Percentiles rank a stretch among this genome's conserved stretches.
Conservation (phyloP, 371 early-diverging fungal genomes). For the Mucor velutinosus region DNA sequence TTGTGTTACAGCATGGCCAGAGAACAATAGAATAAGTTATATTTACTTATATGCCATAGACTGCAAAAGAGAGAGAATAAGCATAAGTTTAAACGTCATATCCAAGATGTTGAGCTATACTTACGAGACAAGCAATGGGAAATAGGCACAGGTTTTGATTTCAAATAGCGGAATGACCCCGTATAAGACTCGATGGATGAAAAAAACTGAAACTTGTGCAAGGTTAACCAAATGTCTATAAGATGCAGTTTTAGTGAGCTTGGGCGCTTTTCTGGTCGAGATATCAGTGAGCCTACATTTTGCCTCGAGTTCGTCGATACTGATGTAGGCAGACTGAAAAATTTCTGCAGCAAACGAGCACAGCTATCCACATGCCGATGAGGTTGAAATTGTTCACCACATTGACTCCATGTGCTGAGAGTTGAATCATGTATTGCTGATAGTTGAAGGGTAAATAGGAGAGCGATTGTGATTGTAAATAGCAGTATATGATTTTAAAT, state of each 20-base stretch:
- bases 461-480: not conserved
- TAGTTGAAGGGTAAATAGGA: not conserved
- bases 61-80: conserved; percentile 18
- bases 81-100: too few species aligned
- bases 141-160: conserved; percentile 44
- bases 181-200: conserved; percentile 39
- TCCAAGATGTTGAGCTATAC: conserved; percentile 8
- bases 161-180: conserved; percentile 51
- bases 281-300: conserved; percentile 31
- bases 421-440: conserved; percentile 31
- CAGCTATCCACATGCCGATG: conserved; percentile 52
- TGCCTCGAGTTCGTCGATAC: conserved; percentile 41
- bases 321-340: conserved; percentile 37
- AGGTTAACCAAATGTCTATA: conserved; percentile 48
- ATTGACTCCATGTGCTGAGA: conserved; percentile 38
- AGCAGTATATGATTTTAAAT: not conserved
- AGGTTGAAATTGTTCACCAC: conserved; percentile 47
- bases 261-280: not conserved
- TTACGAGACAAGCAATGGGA: conserved; percentile 52
- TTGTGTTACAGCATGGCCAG: not conserved
- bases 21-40: not conserved
- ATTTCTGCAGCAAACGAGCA: conserved; percentile 39
- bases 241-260: not conserved
- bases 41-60: conserved; percentile 40
- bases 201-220: conserved; percentile 39